These are phyloP conservation scores for Aspergillus sp. DNA, from an alignment of 2,329 filamentous ascomycete species.

Conservation along the genomic window DNA sequence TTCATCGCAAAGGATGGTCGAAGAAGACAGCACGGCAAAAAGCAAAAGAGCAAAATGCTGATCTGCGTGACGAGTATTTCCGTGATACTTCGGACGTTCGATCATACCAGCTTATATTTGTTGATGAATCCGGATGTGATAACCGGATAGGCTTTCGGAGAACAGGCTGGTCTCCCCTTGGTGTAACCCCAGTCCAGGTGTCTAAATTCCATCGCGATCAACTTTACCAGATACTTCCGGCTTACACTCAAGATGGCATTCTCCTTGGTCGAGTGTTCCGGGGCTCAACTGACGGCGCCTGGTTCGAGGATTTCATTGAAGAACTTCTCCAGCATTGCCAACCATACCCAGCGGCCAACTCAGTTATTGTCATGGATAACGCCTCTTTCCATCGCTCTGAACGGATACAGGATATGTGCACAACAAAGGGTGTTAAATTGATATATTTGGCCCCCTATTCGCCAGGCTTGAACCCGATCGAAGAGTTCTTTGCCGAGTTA, in stretches of 20 bases:
- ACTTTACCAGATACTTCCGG: too few species aligned
- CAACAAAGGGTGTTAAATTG: conserved; percentile 30
- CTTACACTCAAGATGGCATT: too few species aligned
- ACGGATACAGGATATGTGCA: conserved; percentile 28
- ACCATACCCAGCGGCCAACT: conserved; percentile 26
- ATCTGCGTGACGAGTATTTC: neutral
- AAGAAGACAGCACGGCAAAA: neutral
- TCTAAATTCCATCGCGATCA: too few species aligned
- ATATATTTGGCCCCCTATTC: conserved; percentile 35
- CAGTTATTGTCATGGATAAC: conserved; percentile 34
- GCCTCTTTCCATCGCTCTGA: conserved; percentile 27
- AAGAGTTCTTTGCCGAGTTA: conserved; percentile 36
- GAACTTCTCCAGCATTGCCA: conserved; percentile 27
- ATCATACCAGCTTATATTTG: neutral
- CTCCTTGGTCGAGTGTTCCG: conserved; percentile 23
- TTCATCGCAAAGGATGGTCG: neutral
- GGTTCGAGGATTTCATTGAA: conserved; percentile 32
- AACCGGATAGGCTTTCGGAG: neutral
- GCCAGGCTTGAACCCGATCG: conserved; percentile 36
- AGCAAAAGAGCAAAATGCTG: neutral
- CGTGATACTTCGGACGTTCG: neutral
- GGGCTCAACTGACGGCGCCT: conserved; percentile 25
- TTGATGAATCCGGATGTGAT: neutral
- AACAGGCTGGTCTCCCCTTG: neutral
- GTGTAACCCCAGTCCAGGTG: neutral